These are phyloP conservation scores for Chiua virens DNA, from an alignment of 768 basidiomycete genomes.

Conservation along the genomic window DNA sequence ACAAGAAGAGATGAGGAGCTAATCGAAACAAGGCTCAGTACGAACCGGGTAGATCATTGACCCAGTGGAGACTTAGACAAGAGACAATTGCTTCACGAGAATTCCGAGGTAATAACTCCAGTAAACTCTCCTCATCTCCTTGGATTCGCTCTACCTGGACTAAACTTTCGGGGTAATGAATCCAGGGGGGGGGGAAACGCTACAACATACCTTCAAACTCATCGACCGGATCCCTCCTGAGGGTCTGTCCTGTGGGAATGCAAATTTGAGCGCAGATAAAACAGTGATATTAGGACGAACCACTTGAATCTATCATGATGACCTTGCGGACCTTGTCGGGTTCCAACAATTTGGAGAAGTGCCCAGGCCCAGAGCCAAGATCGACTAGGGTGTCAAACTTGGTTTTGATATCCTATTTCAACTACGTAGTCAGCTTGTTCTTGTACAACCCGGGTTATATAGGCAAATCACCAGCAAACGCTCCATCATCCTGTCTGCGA, in stretches of 20 bases:
- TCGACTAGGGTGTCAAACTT: conserved; percentile 81
- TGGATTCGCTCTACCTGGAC: conserved; percentile 77
- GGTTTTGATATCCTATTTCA: conserved; percentile 81
- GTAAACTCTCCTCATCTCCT: conserved; percentile 81
- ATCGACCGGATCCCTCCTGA: conserved; percentile 74
- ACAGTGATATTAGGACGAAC: conserved; percentile 43
- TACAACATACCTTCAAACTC: conserved; percentile 72
- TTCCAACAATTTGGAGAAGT: conserved; percentile 83
- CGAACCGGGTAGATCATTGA: conserved; percentile 93
- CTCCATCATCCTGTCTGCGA: conserved; percentile 89
- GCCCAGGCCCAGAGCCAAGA: conserved; percentile 88
- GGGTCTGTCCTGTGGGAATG: conserved; percentile 51
- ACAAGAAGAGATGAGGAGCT: background rate
- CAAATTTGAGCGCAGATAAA: conserved; percentile 2
- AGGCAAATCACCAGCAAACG: conserved; percentile 66
- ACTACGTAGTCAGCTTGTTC: background rate
- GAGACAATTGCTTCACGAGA: conserved; percentile 93
- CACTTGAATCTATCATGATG: conserved; percentile 84
- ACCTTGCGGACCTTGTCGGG: conserved; percentile 64
- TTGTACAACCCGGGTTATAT: background rate
- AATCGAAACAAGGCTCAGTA: background rate
- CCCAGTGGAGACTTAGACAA: conserved; percentile 92
- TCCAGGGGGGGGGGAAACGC: background rate
- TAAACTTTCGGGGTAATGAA: conserved; percentile 31
- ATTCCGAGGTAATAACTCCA: conserved; percentile 60